Evolutionary conservation across 2,329 filamentous ascomycete species (phyloP), one percentile per base, ranked within the genome.

Genomic region (Trichophyton verrucosum): DNA sequence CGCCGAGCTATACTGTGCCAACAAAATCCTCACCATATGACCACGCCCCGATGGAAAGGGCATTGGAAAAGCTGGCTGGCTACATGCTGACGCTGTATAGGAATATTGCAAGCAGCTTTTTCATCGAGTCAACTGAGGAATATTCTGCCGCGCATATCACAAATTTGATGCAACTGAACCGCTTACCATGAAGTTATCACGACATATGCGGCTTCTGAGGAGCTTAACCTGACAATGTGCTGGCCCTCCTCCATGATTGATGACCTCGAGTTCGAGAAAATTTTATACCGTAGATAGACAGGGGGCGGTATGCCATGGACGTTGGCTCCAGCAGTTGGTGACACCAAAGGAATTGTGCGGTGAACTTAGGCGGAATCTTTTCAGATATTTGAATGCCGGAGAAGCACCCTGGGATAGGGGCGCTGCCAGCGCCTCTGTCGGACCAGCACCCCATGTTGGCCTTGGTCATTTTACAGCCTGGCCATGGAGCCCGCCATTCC

Each of bases 241-340:
- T 36, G 15, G 27, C n/a, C n/a, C 11, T 30, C 27, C 51, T 27
- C 5, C 8, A n/a, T n/a, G 15, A 27, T 17, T n/a, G 9, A 51
- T 24, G 27, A 30, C 27, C 27, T 30, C 33, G 51, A 55, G 27
- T 30, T 36, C 24, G 51, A 55, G 20, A 55, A 55, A 27, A 55
- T 64, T 30, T 64, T 67, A 69, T 63, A 67, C 66, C 68, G 71
- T 74, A 74, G 72, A 73, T 73, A 72, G 70, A 70, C 67, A 66
- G 64, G 64, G 63, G 62, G 63, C 61, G 61, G n/a, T 42, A 49
- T 59, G 44, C 57, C 15, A 17, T 36, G 36, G 40, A 51, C n/a
- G 9, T 15, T 24, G 46, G 46, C 20, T 27, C 51, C 51, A n/a
- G 24, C 15, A 20, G 30, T 55, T 17, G 27, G 51, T 38, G 51